Evolutionary conservation across 2,329 filamentous ascomycete species (phyloP), one percentile per base, ranked within the genome.

Genomic region (Colletotrichum sp.): DNA sequence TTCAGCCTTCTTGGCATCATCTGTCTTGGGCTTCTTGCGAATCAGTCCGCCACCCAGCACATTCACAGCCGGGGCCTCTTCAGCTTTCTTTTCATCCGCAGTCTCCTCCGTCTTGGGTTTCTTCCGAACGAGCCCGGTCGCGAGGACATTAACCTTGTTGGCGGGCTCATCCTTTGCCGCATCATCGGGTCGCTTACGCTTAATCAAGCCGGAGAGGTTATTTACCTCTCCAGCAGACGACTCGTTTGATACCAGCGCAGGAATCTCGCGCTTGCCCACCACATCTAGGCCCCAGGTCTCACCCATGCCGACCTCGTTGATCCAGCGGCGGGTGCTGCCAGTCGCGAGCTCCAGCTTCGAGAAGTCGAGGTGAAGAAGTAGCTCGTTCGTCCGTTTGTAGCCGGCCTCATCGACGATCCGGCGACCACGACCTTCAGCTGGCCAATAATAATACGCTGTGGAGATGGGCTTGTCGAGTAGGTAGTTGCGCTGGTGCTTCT

Each of bases 331-430:
- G 4, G 94, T 95, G 80, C 94, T 95, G 36, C 88, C 87, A 3
- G 85, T 86, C 1, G 93, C 92, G 64, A 93, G 90, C 13, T 91
- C 90, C 5, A 92, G 83, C 10, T 90, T 93, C 2, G 91, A 88
- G 83, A 97, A 97, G 82, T 96, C 94, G 0, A 96, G 90, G 74
- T 93, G 91, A 7, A 96, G 88, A 0, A 97, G 87, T 12, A 95
- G 85, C 78, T 95, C 94, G 24, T 92, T 88, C 10, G 92, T 90
- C 13, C 93, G 90, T 77, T 92, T 92, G 84, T 95, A 96, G 65
- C 90, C 88, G 34, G 87, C 85, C 26, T 93, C 91, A 15, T 91
- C 88, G 5, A 96, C 88, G 13, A 95, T 87, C 21, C 91, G 87
- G 65, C 91, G 88, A 1, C 93, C 94, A 16, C 93, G 88, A 5